These are phyloP conservation scores for Pisolithus sp. DNA, from an alignment of 768 basidiomycete species.

Conservation along the genomic window DNA sequence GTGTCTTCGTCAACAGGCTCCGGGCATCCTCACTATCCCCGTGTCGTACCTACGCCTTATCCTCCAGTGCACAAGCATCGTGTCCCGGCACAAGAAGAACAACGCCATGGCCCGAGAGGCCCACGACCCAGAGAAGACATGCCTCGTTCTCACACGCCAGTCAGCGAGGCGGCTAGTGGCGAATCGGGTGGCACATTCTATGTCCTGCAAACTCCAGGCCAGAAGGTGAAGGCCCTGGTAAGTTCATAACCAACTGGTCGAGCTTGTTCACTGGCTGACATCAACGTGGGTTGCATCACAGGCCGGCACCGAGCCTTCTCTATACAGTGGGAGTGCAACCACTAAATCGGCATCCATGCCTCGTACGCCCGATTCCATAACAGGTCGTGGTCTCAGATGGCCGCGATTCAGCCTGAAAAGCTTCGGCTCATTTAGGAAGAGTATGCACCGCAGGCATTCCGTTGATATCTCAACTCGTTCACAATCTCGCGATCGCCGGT, in stretches of 20 bases:
- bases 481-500: conserved; percentile 17
- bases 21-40: conserved; percentile 34
- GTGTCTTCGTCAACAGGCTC: conserved; percentile 51
- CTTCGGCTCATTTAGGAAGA: conserved; percentile 33
- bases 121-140: conserved; percentile 23
- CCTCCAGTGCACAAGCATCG: conserved; percentile 34
- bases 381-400: conserved; percentile 36
- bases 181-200: conserved; percentile 71
- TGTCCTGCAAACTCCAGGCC: conserved; percentile 62
- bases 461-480: conserved; percentile 26
- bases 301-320: conserved; percentile 42
- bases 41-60: conserved; percentile 36
- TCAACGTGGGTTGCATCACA: conserved; percentile 21
- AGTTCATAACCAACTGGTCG: conserved; percentile 27
- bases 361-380: conserved; percentile 27
- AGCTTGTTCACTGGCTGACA: conserved; percentile 22
- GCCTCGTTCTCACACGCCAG: conserved; percentile 31
- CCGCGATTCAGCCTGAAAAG: too few relatives aligned
- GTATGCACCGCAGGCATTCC: conserved; percentile 47
- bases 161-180: conserved; percentile 37
- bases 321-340: conserved; percentile 54
- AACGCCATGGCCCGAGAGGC: conserved; percentile 23
- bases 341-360: conserved; percentile 52
- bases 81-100: conserved; percentile 34
- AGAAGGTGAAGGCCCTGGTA: conserved; percentile 71